phyloP scores from a whole-genome alignment of 768 basidiomycete species.

The Cystoderma amianthinum region DNA sequence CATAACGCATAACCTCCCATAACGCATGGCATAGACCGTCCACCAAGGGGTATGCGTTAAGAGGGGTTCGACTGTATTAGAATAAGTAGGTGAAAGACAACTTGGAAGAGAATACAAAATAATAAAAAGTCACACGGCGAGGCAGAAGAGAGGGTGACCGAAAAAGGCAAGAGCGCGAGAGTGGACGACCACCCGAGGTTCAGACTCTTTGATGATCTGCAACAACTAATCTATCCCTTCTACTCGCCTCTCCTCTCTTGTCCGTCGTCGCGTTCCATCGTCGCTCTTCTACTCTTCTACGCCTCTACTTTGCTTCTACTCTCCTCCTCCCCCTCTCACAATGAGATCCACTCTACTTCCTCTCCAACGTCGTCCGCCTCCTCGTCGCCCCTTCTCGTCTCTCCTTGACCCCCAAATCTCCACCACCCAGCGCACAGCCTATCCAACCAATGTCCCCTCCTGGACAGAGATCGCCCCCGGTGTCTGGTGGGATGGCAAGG shows the following conservation, averaged over 20 bases:
- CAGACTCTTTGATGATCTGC: slow-evolving; percentile 19
- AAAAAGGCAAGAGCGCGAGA: slow-evolving; percentile 26
- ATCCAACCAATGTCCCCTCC: slow-evolving; percentile 14
- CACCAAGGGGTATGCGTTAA: too few species aligned
- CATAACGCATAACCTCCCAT: too few species aligned
- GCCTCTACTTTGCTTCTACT: slow-evolving; percentile 4
- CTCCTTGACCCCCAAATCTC: slow-evolving; percentile 11
- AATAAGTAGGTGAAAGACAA: neutral
- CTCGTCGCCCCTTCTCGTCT: slow-evolving; percentile 7
- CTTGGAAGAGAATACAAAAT: slow-evolving; percentile 5
- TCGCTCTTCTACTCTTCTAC: slow-evolving; percentile 3
- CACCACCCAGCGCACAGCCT: slow-evolving; percentile 9
- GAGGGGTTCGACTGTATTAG: neutral
- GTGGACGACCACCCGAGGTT: slow-evolving; percentile 16
- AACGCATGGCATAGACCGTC: too few species aligned
- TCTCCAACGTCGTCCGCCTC: neutral
- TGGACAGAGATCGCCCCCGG: slow-evolving; percentile 25
- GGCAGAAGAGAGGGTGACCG: slow-evolving; percentile 9
- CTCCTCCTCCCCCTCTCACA: slow-evolving; percentile 7
- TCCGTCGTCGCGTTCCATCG: slow-evolving; percentile 5
- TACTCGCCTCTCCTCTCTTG: slow-evolving; percentile 4
- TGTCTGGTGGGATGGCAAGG: slow-evolving; percentile 30
- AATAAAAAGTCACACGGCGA: slow-evolving; percentile 11
- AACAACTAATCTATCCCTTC: slow-evolving; percentile 9
- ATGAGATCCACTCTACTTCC: slow-evolving; percentile 8